phyloP scores from a whole-genome alignment of 2,329 filamentous ascomycete species.

The Aspergillus felis region DNA sequence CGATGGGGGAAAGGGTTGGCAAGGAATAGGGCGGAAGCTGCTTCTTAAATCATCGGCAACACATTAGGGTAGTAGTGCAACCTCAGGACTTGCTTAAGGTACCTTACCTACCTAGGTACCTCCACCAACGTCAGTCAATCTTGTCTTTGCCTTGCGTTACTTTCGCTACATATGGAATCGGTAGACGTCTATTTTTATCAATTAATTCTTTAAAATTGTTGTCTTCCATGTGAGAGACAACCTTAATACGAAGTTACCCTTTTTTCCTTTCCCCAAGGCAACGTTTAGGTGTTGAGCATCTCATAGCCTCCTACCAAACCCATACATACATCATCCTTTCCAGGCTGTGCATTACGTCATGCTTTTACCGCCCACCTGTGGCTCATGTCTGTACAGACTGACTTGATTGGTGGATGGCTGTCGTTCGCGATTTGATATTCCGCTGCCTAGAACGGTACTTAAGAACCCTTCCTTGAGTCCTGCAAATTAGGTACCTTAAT shows the following conservation, averaged over 20 bases:
- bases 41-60: conserved; percentile 6
- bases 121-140: not conserved
- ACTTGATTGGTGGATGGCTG: conserved; percentile 6
- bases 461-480: not conserved
- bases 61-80: not conserved
- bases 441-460: conserved; percentile 2
- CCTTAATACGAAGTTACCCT: not conserved
- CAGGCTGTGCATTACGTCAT: conserved; percentile 9
- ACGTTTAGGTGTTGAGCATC: not conserved
- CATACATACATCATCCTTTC: not conserved
- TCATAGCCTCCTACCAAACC: not conserved
- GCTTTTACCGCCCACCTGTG: conserved; percentile 5
- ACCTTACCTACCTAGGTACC: not conserved
- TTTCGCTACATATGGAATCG: not conserved
- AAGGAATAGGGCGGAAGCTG: not conserved
- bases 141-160: not conserved
- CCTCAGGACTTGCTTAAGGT: not conserved
- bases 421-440: conserved; percentile 1
- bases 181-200: not conserved
- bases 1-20: not conserved
- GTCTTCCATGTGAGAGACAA: not conserved
- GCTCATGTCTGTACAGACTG: conserved; percentile 2
- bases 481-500: not conserved
- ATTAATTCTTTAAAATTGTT: not conserved
- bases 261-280: not conserved